phyloP scores from a whole-genome alignment of 148 eudicot species.

The Cornus kousa region DNA sequence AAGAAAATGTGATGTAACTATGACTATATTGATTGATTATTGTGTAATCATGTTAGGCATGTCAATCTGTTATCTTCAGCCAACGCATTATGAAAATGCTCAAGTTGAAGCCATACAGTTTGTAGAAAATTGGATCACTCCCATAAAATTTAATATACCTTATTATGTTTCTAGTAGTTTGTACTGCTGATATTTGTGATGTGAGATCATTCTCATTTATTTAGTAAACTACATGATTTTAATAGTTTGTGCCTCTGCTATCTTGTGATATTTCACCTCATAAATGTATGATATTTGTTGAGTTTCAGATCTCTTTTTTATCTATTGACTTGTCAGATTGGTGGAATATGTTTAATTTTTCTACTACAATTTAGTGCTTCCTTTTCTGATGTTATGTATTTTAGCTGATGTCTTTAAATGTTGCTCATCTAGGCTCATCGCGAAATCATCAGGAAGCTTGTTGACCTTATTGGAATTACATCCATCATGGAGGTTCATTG shows the following conservation, averaged over 20 bases:
- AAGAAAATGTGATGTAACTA: no score
- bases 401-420: slow-evolving; percentile 16
- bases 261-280: not conserved
- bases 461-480: slow-evolving; percentile 91
- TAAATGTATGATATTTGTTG: not conserved
- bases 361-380: not conserved
- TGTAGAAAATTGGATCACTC: not conserved
- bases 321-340: not conserved
- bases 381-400: not conserved
- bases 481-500: slow-evolving; percentile 94
- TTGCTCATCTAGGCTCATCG: slow-evolving; percentile 54
- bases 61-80: not conserved
- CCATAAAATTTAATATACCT: not conserved
- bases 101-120: not conserved
- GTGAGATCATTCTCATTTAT: no score
- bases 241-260: not conserved
- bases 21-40: not conserved
- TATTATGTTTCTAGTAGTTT: no score
- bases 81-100: not conserved
- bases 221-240: no score
- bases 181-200: not conserved
- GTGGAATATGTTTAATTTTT: not conserved
- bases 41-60: not conserved
- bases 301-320: not conserved
- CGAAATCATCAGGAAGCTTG: slow-evolving; percentile 70